Base-by-base conservation (phyloP, 2,329 filamentous ascomycete species). In the Cadophora gregata region DNA sequence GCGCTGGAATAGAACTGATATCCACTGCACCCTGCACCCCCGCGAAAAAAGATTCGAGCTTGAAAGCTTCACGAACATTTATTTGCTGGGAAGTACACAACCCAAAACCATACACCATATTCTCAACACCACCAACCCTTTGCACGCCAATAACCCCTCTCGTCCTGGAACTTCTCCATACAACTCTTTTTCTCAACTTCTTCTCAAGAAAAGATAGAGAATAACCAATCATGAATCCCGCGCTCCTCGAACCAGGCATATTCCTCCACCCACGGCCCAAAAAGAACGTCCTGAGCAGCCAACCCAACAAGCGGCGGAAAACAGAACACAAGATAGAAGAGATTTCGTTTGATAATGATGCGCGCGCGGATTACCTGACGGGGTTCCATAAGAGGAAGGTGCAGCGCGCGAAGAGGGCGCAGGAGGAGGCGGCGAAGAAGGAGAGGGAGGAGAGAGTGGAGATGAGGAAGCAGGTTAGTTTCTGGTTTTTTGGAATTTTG, bases 361-460 rank as follows among this genome's bases (percentile, higher is more conserved):
- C 92, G 55, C 90, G 96, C 71, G 83, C 91, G 71, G 93, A 98
- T 76, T 99, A 92, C 77, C 84, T 99, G 66, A 97, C 93, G 0
- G 96, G 96, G 2, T 99, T 99, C 80, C 94, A 95, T 83, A 99
- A 98, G 84, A 90, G 96, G 79, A 98, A 97, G 79, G 81, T 92
- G 62, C 91, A 93, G 78, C 87, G 96, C 45, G 88, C 90, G 72
- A 96, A 97, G 81, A 84, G 90, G 79, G 95, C 95, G 1, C 91
- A 96, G 76, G 93, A 96, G 72, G 84, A 91, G 73, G 92, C 93
- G 3, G 89, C 87, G 55, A 90, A 93, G 79, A 89, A 86, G 77
- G 93, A 90, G 58, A 88, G 90, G 59, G 87, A 93, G 75, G 94
- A 97, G 78, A 92, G 86, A 76, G 85, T 94, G 65, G 82, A 86